Evolutionary conservation across 352 stramenopile species (phyloP).

Genomic region (Achlya hypogyna): DNA sequence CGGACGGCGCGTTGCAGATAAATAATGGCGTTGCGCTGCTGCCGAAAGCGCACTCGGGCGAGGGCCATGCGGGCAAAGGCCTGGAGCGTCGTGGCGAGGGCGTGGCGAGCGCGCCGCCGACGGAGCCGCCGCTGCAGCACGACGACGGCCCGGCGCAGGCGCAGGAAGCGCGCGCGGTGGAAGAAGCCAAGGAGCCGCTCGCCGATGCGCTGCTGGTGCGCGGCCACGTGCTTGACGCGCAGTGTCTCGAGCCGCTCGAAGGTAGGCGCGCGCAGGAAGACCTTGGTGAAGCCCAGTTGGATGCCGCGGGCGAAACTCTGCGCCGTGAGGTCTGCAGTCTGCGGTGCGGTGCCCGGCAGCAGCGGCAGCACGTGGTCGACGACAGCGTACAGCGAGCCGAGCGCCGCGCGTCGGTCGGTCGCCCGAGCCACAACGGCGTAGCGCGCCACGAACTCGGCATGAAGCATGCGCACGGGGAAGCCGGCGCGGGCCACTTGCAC

Average conservation of each 20-base stretch:
- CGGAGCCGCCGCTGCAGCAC: constrained; percentile 52
- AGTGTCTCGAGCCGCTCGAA: constrained; percentile 89
- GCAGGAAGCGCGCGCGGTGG: constrained; percentile 47
- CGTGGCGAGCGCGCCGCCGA: constrained; percentile 37
- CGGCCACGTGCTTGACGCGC: constrained; percentile 48
- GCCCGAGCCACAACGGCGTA: constrained; percentile 25
- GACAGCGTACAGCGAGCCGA: not conserved
- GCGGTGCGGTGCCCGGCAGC: not conserved
- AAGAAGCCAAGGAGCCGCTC: constrained; percentile 53
- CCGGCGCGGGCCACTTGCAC: constrained; percentile 76
- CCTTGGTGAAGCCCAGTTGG: constrained; percentile 93
- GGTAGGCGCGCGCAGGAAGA: constrained; percentile 90
- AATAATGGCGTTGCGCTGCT: not conserved
- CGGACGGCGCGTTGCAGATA: not conserved
- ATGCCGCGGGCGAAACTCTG: constrained; percentile 34
- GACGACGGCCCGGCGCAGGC: constrained; percentile 39
- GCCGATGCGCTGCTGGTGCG: constrained; percentile 69
- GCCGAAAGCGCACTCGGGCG: not conserved
- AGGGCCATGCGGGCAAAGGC: not conserved
- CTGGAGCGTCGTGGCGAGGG: not conserved
- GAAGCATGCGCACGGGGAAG: constrained; percentile 71
- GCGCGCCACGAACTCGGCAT: constrained; percentile 57
- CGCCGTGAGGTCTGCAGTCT: not conserved
- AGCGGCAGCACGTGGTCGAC: not conserved
- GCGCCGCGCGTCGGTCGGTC: not conserved